Conservation (phyloP, 768 basidiomycete species). For the Hysterangium stoloniferum region DNA sequence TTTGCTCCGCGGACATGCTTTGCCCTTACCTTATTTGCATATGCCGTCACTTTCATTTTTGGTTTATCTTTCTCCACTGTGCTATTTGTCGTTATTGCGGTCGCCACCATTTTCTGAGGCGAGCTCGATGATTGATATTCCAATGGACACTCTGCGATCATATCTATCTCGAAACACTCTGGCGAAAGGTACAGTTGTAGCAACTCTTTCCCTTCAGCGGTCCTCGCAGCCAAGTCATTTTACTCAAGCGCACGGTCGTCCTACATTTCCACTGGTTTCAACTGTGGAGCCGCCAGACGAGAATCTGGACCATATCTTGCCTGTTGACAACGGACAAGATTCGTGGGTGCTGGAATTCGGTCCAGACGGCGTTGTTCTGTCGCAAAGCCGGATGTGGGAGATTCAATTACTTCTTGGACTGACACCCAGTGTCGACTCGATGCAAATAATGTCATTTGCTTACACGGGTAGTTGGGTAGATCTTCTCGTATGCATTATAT, state of each 20-base stretch:
- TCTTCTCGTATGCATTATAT: conserved; percentile 40
- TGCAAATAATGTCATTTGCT: conserved; percentile 28
- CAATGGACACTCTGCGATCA: conserved; percentile 39
- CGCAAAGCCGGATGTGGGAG: conserved; percentile 64
- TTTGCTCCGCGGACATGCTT: conserved; percentile 53
- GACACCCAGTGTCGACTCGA: conserved; percentile 36
- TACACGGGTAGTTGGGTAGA: conserved; percentile 56
- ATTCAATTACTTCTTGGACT: conserved; percentile 58
- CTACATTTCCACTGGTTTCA: conserved; percentile 44
- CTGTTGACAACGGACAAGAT: conserved; percentile 18
- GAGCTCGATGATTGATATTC: conserved; percentile 43
- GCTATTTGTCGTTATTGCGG: conserved; percentile 57
- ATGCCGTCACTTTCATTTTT: conserved; percentile 68
- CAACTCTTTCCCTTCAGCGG: conserved; percentile 39
- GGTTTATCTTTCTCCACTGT: conserved; percentile 56
- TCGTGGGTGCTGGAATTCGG: conserved; percentile 74
- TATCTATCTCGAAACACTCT: conserved; percentile 28
- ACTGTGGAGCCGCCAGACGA: conserved; percentile 28
- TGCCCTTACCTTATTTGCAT: conserved; percentile 67
- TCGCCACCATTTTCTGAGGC: conserved; percentile 14
- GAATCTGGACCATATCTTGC: conserved; percentile 17
- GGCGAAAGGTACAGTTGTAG: conserved; percentile 45
- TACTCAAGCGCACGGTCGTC: conserved; percentile 32
- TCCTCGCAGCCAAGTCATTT: conserved; percentile 46
- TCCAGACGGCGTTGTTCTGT: conserved; percentile 60